Conservation (phyloP, 345 rosid genomes). For the Linum trigynum region DNA sequence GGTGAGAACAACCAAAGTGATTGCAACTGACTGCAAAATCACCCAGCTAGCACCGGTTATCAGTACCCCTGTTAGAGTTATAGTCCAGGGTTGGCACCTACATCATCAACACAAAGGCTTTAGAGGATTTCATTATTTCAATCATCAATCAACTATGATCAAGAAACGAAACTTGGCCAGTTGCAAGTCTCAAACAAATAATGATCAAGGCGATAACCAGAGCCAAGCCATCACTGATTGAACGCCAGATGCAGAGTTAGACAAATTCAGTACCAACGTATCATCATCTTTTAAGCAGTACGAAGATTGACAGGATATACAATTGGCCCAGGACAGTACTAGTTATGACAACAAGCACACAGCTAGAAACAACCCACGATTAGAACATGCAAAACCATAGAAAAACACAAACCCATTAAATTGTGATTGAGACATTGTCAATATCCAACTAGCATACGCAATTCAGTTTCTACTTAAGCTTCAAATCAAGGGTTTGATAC, state of each 20-base stretch:
- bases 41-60: conserved; percentile 62
- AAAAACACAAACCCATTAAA: too few relatives aligned
- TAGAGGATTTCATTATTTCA: neutral
- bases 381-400: neutral
- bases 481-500: neutral
- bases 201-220: too few relatives aligned
- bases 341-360: neutral
- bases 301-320: too few relatives aligned
- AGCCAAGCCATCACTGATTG: too few relatives aligned
- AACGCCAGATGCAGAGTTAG: too few relatives aligned
- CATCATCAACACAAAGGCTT: neutral
- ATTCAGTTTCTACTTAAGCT: neutral
- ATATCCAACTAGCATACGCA: neutral
- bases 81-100: conserved; percentile 99
- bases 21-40: conserved; percentile 44
- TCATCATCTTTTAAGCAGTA: too few relatives aligned
- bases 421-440: neutral
- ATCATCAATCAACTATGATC: too few relatives aligned
- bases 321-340: too few relatives aligned
- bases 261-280: too few relatives aligned
- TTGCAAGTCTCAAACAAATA: neutral
- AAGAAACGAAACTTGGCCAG: neutral
- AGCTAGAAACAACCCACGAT: neutral
- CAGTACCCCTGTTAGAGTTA: conserved; percentile 52
- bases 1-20: conserved; percentile 35